Base-by-base conservation (phyloP, 768 basidiomycete species). In the Lyophyllum shimeji region DNA sequence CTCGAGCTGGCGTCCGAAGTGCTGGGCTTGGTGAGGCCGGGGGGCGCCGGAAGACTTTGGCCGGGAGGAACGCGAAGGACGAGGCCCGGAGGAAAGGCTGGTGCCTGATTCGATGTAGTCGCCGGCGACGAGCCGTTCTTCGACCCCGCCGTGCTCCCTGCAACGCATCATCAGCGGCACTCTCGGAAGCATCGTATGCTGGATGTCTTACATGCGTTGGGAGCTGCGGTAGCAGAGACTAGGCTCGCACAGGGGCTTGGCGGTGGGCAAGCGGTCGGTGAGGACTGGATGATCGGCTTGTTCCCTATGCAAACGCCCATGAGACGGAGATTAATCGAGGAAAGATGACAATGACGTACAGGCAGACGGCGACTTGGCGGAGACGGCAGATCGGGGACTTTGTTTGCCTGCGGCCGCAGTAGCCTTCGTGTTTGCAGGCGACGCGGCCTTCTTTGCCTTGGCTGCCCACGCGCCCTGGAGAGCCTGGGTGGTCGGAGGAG, bases 391-490 rank as follows among this genome's bases (percentile, higher is more conserved):
- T 13, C 29, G 18, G 37, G 25, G 21, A 25, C 29, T 29, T 15
- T 9, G 31, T 11, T n/a, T 15, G 18, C 48, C 20, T 7, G 18
- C 18, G 17, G 25, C 1, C 7, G 48, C 21, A 50, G 2, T 15
- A 50, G 37, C 33, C 23, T 15, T 21, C 15, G 37, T 34, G 20
- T 50, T 18, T 1, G 18, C 12, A 46, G 25, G 11, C 9, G 25
- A 17, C 15, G 25, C n/a, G 2, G 17, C 5, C 48, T 46, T 46
- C 2, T 18, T 57, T 25, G 18, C 55, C 31, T 56, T 59, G 29
- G 29, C 9, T 17, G 59, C 59, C 66, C 68, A 69, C 0, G 66
- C 66, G 8, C 53, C 56, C 44, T 57, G 59, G 40, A 46, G 55
- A 6, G 42, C 52, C 43, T 54, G 17, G 34, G 57, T 23, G 50